Evolutionary conservation across 371 early-diverging fungal genomes (phyloP), one percentile per base, ranked within the genome.

Genomic region (Mucor piriformis): DNA sequence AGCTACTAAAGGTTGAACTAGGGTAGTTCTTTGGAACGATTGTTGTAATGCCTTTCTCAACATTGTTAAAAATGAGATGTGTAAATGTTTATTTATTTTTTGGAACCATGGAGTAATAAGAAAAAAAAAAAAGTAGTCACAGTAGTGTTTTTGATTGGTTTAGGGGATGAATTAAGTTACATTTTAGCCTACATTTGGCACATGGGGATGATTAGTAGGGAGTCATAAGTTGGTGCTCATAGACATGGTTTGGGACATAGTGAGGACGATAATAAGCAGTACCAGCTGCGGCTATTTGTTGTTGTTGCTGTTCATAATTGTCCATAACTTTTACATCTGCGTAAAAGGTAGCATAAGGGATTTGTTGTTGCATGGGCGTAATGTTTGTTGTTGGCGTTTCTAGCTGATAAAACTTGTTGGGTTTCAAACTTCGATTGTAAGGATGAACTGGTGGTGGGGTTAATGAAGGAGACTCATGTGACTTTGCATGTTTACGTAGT

Each of bases 401-500:
- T 47, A n/a, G 38, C n/a, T 37, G 38, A 12, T 37, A 37, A 37
- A 15, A 37, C 38, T 37, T 37, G 38, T 37, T 29, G 29, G 40
- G 44, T 32, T 46, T 60, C 35, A 51, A 33, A n/a, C 51, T 10
- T 43, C 51, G 32, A 37, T 60, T 34, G 25, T 60, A 53, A n/a
- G 52, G 46, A 24, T 49, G 32, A 4, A 6, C 11, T 53, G 13
- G 52, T 15, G 8, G 24, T 37, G 23, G 20, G 3, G 38, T 46
- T 3, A 16, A 15, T 40, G 13, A 3, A 25, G 20, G 3, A 21
- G 50, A 18, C 37, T 60, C 56, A 24, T 85, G 88, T 2, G 81
- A 74, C 25, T 82, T 82, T 40, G 77, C 74, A 59, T 92, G 92
- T 63, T 92, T 92, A 37, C 88, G 81, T 21, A 92, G 80, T 1